These are phyloP conservation scores for Candida pseudoglaebosa DNA, from an alignment of 805 yeast genomes.

Conservation along the genomic window DNA sequence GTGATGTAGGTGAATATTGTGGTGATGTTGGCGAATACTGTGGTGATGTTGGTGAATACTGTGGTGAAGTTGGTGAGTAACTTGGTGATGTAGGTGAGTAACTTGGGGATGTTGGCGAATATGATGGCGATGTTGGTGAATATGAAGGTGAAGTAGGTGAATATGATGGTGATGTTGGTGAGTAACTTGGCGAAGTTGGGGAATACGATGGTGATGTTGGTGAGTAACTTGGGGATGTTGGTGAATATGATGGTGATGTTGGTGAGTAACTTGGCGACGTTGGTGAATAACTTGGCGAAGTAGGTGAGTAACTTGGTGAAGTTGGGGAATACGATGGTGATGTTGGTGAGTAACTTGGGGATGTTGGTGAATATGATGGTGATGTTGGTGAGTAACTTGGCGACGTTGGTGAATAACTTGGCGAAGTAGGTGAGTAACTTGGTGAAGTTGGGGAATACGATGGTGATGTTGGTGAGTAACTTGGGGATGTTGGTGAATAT, in stretches of 20 bases:
- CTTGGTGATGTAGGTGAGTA: slow-evolving; percentile 77
- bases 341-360: slow-evolving; percentile 67
- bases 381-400: slow-evolving; percentile 58
- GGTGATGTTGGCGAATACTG: slow-evolving; percentile 77
- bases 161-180: slow-evolving; percentile 66
- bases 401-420: slow-evolving; percentile 63
- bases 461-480: slow-evolving; percentile 75
- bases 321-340: slow-evolving; percentile 66
- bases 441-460: slow-evolving; percentile 70
- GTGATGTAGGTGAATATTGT: slow-evolving; percentile 70
- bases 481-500: slow-evolving; percentile 73
- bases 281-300: slow-evolving; percentile 59
- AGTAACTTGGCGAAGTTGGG: slow-evolving; percentile 56
- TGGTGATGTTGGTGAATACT: slow-evolving; percentile 71
- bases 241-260: slow-evolving; percentile 69
- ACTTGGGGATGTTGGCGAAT: slow-evolving; percentile 75
- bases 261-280: slow-evolving; percentile 57
- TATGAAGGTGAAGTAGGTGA: slow-evolving; percentile 81
- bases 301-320: slow-evolving; percentile 68
- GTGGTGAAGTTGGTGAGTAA: slow-evolving; percentile 61
- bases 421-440: slow-evolving; percentile 71
- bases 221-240: slow-evolving; percentile 73
- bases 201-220: slow-evolving; percentile 70
- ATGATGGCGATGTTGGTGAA: slow-evolving; percentile 68
- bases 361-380: slow-evolving; percentile 71